Evolutionary conservation across 139 green algal species (phyloP).

Genomic region (Coccomyxa sp.): DNA sequence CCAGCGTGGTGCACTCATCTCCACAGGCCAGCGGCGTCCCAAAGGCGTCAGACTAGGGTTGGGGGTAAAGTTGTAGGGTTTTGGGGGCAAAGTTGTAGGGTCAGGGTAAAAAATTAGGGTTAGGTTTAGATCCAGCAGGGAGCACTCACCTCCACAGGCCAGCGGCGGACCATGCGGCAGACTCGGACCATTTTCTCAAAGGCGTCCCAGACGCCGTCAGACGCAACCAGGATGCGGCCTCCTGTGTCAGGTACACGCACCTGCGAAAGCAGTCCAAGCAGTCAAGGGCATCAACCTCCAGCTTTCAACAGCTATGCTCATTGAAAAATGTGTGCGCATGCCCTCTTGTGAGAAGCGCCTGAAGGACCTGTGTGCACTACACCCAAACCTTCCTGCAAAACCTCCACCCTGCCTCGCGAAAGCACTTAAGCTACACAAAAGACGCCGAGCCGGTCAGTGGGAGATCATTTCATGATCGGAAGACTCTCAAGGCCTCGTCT

Average conservation of each 20-base stretch:
- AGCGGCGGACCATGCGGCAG: slow-evolving; percentile 18
- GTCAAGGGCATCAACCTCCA: not conserved
- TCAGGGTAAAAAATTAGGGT: no score
- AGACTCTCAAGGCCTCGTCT: no score
- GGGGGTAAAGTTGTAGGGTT: no score
- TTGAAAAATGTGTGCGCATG: not conserved
- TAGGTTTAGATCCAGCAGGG: no score
- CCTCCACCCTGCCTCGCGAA: no score
- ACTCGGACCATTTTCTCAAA: slow-evolving; percentile 50
- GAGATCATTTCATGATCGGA: no score
- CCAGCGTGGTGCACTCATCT: no score
- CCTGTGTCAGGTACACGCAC: slow-evolving; percentile 53
- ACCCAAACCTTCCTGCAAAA: not conserved
- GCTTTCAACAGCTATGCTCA: not conserved
- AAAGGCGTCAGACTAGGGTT: no score
- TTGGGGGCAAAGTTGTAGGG: no score
- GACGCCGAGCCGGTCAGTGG: not conserved
- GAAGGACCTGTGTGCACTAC: not conserved
- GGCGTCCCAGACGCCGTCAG: slow-evolving; percentile 88
- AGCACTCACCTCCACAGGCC: slow-evolving; percentile 1
- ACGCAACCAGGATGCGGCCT: slow-evolving; percentile 74
- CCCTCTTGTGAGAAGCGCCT: not conserved
- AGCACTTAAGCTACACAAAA: no score
- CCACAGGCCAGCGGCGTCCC: no score
- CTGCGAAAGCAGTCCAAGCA: no score